phyloP scores from a whole-genome alignment of 1,284 basidiomycete genomes.

The Lentinus polychrous region DNA sequence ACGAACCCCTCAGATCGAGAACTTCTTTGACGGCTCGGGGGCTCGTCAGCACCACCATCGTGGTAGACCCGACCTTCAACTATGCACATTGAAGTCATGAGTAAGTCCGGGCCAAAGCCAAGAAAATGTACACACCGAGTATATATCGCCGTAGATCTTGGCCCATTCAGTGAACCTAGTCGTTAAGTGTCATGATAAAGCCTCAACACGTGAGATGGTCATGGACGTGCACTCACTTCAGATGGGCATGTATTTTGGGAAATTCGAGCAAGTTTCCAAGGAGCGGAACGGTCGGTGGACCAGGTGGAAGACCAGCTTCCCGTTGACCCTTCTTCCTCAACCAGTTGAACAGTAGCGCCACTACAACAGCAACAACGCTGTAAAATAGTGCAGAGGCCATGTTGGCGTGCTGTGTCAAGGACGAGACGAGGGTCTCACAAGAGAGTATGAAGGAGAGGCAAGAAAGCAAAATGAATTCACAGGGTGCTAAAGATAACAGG shows the following conservation, averaged over 20 bases:
- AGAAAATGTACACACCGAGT: conserved; percentile 5
- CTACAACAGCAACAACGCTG: too few relatives aligned
- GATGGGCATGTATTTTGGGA: conserved; percentile 14
- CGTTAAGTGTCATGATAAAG: background rate
- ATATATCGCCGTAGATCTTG: conserved; percentile 6
- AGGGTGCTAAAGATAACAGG: too few relatives aligned
- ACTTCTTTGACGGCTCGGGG: conserved; percentile 23
- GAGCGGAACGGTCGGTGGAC: conserved; percentile 26
- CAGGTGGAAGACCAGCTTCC: conserved; percentile 19
- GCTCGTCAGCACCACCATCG: conserved; percentile 22
- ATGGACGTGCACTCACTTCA: conserved; percentile 3
- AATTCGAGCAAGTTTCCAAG: conserved; percentile 25
- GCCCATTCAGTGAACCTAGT: conserved; percentile 6
- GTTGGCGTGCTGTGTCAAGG: too few relatives aligned
- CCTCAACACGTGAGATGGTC: background rate
- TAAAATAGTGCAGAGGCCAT: too few relatives aligned
- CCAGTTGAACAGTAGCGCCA: background rate
- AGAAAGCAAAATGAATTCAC: too few relatives aligned
- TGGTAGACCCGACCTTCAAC: conserved; percentile 20
- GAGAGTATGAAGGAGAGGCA: too few relatives aligned
- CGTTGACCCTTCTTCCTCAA: conserved; percentile 3
- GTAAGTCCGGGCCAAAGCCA: background rate
- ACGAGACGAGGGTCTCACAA: too few relatives aligned
- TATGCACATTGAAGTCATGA: background rate
- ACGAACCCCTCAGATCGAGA: conserved; percentile 21